These are phyloP conservation scores for Pyrenula aspistea DNA, from an alignment of 495 filamentous ascomycete species.

Conservation along the genomic window DNA sequence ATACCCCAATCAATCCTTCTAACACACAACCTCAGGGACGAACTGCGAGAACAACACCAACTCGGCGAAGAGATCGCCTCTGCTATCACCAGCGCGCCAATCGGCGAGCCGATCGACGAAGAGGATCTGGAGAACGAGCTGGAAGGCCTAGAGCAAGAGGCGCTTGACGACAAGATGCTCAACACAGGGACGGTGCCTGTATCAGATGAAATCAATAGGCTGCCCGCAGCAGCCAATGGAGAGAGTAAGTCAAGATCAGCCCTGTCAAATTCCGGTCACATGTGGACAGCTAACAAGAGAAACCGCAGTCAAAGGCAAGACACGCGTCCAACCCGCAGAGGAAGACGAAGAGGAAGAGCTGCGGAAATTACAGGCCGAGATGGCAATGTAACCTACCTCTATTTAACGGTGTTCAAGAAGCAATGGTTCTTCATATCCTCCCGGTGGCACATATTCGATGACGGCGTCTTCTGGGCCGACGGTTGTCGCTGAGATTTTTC, in stretches of 20 bases:
- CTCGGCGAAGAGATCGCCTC: constrained; percentile 84
- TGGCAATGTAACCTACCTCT: constrained; percentile 64
- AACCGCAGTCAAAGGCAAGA: constrained; percentile 40
- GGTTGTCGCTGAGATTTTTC: no score
- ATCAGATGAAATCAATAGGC: constrained; percentile 51
- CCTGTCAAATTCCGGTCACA: neutral
- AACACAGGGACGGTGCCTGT: constrained; percentile 71
- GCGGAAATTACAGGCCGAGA: constrained; percentile 86
- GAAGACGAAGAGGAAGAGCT: constrained; percentile 97
- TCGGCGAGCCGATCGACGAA: constrained; percentile 71
- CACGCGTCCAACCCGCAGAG: constrained; percentile 43
- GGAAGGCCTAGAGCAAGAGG: constrained; percentile 67
- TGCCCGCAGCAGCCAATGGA: constrained; percentile 60
- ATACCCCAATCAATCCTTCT: constrained; percentile 2
- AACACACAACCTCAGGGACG: constrained; percentile 49
- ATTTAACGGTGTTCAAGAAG: neutral
- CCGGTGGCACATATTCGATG: no score
- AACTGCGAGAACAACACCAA: constrained; percentile 82
- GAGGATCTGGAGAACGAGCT: constrained; percentile 72
- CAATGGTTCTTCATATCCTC: no score
- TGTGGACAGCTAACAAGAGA: neutral
- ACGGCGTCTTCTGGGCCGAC: no score
- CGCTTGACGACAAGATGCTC: constrained; percentile 88
- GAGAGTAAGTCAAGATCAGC: constrained; percentile 50
- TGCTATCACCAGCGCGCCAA: constrained; percentile 61